These are phyloP conservation scores for Bipolaris sorokiniana DNA, from an alignment of 2,329 filamentous ascomycete species.

Conservation along the genomic window DNA sequence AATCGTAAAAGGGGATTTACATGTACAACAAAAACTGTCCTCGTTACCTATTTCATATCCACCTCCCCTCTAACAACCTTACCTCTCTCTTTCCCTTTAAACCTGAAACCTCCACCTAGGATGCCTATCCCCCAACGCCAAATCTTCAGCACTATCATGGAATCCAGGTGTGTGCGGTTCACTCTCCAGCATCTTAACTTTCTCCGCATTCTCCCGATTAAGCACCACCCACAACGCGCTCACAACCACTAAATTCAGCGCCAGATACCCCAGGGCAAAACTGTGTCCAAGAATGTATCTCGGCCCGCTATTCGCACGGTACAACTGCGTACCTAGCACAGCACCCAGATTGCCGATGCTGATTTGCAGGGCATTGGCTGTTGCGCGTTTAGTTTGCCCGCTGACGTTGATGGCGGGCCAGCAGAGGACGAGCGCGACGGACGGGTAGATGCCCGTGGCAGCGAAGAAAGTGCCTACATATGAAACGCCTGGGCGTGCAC, in stretches of 20 bases:
- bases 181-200: slow-evolving; percentile 30
- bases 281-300: slow-evolving; percentile 46
- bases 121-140: slow-evolving; percentile 43
- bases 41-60: background rate
- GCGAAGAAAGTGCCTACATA: slow-evolving; percentile 50
- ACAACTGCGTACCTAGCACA: slow-evolving; percentile 49
- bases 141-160: slow-evolving; percentile 41
- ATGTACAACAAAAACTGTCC: background rate
- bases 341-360: slow-evolving; percentile 56
- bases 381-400: slow-evolving; percentile 60
- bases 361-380: slow-evolving; percentile 58
- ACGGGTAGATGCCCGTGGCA: slow-evolving; percentile 49
- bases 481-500: slow-evolving; percentile 43
- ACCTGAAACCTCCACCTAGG: slow-evolving; percentile 46
- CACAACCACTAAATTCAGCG: slow-evolving; percentile 43
- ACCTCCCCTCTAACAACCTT: background rate
- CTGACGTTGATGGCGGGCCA: slow-evolving; percentile 62
- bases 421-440: slow-evolving; percentile 50
- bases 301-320: slow-evolving; percentile 43
- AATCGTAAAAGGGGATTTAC: background rate
- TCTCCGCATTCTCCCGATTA: slow-evolving; percentile 41
- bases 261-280: slow-evolving; percentile 46
- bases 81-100: background rate
- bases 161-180: slow-evolving; percentile 37
- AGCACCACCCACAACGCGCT: slow-evolving; percentile 39